Percentiles rank a stretch among this genome's conserved stretches.
Conservation (phyloP, 2,329 filamentous ascomycete species). For the Claviceps humidiphila region DNA sequence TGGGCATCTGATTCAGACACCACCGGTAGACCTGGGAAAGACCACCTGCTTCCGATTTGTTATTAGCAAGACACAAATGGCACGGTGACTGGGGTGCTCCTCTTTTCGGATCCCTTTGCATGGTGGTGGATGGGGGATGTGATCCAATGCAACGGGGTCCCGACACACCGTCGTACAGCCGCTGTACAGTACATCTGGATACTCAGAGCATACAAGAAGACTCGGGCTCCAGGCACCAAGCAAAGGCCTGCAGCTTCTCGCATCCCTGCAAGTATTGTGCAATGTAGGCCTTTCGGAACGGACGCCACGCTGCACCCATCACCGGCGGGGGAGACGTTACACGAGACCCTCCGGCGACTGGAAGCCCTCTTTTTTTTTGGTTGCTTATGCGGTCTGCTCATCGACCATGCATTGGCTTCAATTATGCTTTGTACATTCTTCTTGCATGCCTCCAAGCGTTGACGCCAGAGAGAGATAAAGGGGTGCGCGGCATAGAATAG, state of each 20-base stretch:
- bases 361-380: background rate
- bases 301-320: constrained; percentile 13
- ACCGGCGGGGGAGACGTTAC: constrained; percentile 10
- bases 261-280: constrained; percentile 9
- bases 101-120: constrained; percentile 8
- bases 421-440: background rate
- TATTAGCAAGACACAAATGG: constrained; percentile 9
- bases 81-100: constrained; percentile 7
- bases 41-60: constrained; percentile 6
- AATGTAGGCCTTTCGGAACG: constrained; percentile 10
- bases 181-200: constrained; percentile 12
- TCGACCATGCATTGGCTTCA: background rate
- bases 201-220: constrained; percentile 8
- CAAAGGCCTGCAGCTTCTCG: constrained; percentile 5
- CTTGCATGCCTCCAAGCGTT: background rate
- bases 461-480: background rate
- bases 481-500: background rate
- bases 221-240: constrained; percentile 9
- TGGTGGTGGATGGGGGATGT: constrained; percentile 9
- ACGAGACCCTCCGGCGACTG: constrained; percentile 5
- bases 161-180: constrained; percentile 10
- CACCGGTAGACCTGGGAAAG: constrained; percentile 5
- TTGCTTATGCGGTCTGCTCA: background rate
- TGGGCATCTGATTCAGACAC: constrained; percentile 5
- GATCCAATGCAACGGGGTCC: constrained; percentile 7